Base-by-base conservation (phyloP, 108 stramenopile species). In the Mayamaea pseudoterrestris region DNA sequence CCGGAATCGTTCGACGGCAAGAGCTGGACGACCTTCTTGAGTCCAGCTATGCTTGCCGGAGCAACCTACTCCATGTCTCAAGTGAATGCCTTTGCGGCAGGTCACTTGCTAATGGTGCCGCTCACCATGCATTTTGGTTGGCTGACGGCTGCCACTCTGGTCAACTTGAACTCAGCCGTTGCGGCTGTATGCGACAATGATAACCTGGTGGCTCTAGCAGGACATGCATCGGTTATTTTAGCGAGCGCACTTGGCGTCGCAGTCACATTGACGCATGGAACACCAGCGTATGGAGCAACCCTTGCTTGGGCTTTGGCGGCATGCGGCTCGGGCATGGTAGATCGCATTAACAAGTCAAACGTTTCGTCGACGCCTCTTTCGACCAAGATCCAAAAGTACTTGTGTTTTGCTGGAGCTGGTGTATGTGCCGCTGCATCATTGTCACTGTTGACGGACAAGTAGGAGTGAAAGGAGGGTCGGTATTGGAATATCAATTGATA, bases 301-400 rank as follows among this genome's bases (percentile, higher is more conserved):
- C 49, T 85, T n/a, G 58, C 70, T n/a, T 85, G 83, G 83, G 78
- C 83, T 27, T 48, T 85, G 45, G 30, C 74, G 22, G 83, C 83
- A 18, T 61, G 60, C 56, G 68, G 69, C 11, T 58, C 59, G 56
- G 76, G 76, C 13, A 73, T 77, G 76, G 43, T 51, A 20, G 5
- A 5, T 3, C 44, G 44, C n/a, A n/a, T n/a, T n/a, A n/a, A n/a
- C n/a, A n/a, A n/a, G n/a, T n/a, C n/a, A n/a, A n/a, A n/a, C n/a
- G n/a, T n/a, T n/a, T n/a, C n/a, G n/a, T n/a, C n/a, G n/a, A n/a
- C n/a, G n/a, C n/a, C n/a, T n/a, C n/a, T n/a, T n/a, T n/a, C n/a
- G n/a, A n/a, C n/a, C n/a, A n/a, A n/a, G n/a, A n/a, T n/a, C n/a
- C n/a, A n/a, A n/a, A n/a, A n/a, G n/a, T n/a, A n/a, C n/a, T n/a